Evolutionary conservation across 495 filamentous ascomycete species (phyloP), one percentile per base, ranked within the genome.

Genomic region (Penicillium canescens): DNA sequence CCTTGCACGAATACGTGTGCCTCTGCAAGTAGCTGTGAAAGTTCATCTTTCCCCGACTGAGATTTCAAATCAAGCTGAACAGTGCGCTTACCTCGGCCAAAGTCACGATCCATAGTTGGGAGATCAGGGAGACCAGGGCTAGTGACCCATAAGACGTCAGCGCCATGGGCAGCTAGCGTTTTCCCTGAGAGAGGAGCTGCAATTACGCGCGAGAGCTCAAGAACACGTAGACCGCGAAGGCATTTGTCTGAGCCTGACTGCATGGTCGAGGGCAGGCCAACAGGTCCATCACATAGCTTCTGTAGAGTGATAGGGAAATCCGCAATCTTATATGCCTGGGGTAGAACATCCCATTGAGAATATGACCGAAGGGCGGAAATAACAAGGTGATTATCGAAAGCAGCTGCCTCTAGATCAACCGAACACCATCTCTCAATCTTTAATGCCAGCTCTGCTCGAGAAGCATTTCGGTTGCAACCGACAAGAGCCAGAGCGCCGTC

Each of bases 91-190:
- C 85, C 83, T 14, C 80, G 75, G 63, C 86, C 86, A 59, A 82
- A 78, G 53, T 88, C 84, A 13, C 86, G 80, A 69, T 87, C 83
- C 63, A 87, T 82, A 61, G 82, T 82, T 1, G 86, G 84, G 14
- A 87, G 79, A 52, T 87, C 84, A 7, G 80, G 79, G 20, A 87
- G 70, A 33, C 76, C 67, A 0, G 82, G 78, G 11, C 77, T 81
- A 2, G 85, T 87, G 40, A 89, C 72, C 66, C 86, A 86, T 54
- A 86, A 70, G 24, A 86, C 76, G 42, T 76, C 71, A 34, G 83
- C 83, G 34, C 82, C 83, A 65, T 86, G 80, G 4, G 79, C 81
- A 13, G 80, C 82, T 7, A 86, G 73, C 10, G 74, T 80, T 47
- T 78, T 77, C 24, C 80, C 79, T 42, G 83, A 79, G 4, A 80